These are phyloP conservation scores for Kodamaea hsintzibuensis DNA, from an alignment of 805 yeast genomes.

Conservation along the genomic window DNA sequence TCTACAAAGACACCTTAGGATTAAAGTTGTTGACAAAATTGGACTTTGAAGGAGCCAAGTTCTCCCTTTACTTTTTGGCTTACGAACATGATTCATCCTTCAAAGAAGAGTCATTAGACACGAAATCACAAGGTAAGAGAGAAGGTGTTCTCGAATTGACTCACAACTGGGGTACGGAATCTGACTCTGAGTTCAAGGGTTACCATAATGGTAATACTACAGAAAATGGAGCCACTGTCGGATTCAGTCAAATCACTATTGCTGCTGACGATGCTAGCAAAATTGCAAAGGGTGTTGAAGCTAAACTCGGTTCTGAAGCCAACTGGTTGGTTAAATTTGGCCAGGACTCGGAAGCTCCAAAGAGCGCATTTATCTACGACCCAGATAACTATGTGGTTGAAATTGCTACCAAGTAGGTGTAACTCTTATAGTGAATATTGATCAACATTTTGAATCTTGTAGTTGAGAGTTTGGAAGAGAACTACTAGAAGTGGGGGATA, in stretches of 20 bases:
- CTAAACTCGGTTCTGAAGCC: slow-evolving; percentile 40
- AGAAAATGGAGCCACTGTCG: slow-evolving; percentile 60
- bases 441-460: too few relatives aligned
- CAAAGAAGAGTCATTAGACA: slow-evolving; percentile 42
- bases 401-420: slow-evolving; percentile 2
- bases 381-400: slow-evolving; percentile 8
- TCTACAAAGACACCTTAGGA: slow-evolving; percentile 79
- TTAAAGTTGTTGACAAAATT: slow-evolving; percentile 65
- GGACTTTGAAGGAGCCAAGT: slow-evolving; percentile 68
- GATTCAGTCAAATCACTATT: slow-evolving; percentile 85
- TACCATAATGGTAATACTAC: slow-evolving; percentile 80
- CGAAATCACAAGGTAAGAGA: slow-evolving; percentile 37
- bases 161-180: slow-evolving; percentile 94
- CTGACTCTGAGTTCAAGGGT: slow-evolving; percentile 63
- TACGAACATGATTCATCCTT: slow-evolving; percentile 52
- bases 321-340: slow-evolving; percentile 61
- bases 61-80: slow-evolving; percentile 84
- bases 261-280: slow-evolving; percentile 56
- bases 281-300: slow-evolving; percentile 54
- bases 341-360: slow-evolving; percentile 50
- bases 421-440: not conserved
- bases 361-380: slow-evolving; percentile 55
- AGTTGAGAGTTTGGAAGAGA: too few relatives aligned
- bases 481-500: too few relatives aligned
- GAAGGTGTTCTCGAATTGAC: slow-evolving; percentile 87